Evolutionary conservation across 345 rosid genomes (phyloP), one percentile per base, ranked within the genome.

Genomic region (Ceriops decandra): DNA sequence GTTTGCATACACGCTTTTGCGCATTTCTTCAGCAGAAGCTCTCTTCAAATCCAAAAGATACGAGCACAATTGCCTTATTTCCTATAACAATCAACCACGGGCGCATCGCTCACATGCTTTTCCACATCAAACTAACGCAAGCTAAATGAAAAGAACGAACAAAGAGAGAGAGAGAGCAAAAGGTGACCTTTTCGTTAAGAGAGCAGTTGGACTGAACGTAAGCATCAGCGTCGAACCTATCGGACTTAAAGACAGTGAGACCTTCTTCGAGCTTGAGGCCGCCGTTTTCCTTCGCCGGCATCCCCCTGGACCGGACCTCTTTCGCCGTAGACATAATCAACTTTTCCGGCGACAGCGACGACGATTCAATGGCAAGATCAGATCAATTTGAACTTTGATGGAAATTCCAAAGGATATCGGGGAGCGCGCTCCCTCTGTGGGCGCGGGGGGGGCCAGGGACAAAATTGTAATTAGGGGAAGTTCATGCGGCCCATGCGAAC

Each of bases 1-100:
- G 72, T 95, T 95, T 63, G 99, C 99, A 77, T 90, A 95, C 19
- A 95, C 99, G 72, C 98, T 95, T 77, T 81, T 88, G 16, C 99
- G 87, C 99, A 95, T 90, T 84, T 92, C 99, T 74, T 95, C 99
- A 5, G 99, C 99, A 19, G 99, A 95, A 69, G 87, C 92, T 85
- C 77, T 90, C 88, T 95, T 95, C 86, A 95, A 83, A 82, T 92
- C 98, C 85, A 95, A 69, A 67, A 95, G 85, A 77, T 83, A 73
- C 2, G 93, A 85, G 71, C 97, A 89, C 64, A 95, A 71, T 60
- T 89, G 95, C 75, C 84, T 88, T 70, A 95, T 76, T 81, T 95
- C 99, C 99, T 95, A 84, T 21, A n/a, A 72, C 47, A 51, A 24
- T 32, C 63, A n/a, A 38, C 57, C 53, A 13, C 36, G 62, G 32